Evolutionary conservation across 768 basidiomycete genomes (phyloP).

Genomic region (Strobilomyces dryophilus): DNA sequence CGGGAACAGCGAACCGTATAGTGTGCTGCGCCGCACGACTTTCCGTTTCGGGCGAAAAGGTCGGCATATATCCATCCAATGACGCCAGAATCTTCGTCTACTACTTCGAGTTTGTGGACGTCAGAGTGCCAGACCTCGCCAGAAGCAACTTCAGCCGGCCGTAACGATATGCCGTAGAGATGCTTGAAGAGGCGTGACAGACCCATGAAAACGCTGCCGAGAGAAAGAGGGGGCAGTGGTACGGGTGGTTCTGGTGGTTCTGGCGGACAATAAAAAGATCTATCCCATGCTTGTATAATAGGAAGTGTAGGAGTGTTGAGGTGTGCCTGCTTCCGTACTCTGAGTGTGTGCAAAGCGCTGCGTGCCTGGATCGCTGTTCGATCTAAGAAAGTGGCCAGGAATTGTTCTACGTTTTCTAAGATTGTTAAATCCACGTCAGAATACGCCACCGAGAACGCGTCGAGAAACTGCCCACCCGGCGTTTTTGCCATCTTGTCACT

Average conservation of each 20-base stretch:
- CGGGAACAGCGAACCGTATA: conserved; percentile 96
- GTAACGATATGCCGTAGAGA: conserved; percentile 82
- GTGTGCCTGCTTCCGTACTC: conserved; percentile 70
- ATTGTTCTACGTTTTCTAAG: conserved; percentile 80
- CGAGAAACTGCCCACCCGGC: conserved; percentile 54
- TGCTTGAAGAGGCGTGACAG: conserved; percentile 85
- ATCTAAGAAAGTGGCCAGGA: conserved; percentile 75
- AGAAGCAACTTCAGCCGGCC: conserved; percentile 58
- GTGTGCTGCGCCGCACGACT: conserved; percentile 90
- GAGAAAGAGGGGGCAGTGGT: conserved; percentile 69
- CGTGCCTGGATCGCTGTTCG: conserved; percentile 78
- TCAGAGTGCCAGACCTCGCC: conserved; percentile 90
- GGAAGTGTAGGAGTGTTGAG: conserved; percentile 56
- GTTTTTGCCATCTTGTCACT: conserved; percentile 97
- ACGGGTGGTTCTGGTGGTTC: conserved; percentile 73
- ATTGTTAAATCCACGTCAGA: conserved; percentile 1
- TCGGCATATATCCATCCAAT: conserved; percentile 97
- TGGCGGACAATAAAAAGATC: conserved; percentile 87
- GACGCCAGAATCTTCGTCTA: conserved; percentile 82
- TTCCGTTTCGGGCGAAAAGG: conserved; percentile 79
- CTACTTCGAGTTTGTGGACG: conserved; percentile 88
- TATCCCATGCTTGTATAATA: conserved; percentile 90
- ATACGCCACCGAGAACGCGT: background rate
- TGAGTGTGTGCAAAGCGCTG: conserved; percentile 63
- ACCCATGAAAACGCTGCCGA: conserved; percentile 89